Conservation (phyloP, 345 rosid species). For the Rhodomyrtus tomentosa region DNA sequence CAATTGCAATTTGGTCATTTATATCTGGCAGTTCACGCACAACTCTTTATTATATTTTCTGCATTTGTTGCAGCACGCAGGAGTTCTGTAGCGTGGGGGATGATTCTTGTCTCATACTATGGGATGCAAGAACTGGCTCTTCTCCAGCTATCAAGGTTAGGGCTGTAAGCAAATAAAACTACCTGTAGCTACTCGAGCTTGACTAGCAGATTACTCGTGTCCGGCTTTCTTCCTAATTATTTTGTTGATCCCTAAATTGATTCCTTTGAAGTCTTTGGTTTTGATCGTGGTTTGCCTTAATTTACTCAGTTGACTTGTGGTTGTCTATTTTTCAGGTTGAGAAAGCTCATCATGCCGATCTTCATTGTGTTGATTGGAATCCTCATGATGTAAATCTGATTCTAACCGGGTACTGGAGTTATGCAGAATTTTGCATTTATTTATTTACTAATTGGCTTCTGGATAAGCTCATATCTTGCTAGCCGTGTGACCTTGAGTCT, state of each 20-base stretch:
- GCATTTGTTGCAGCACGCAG: slow-evolving; percentile 21
- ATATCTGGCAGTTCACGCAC: not conserved
- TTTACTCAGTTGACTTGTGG: not conserved
- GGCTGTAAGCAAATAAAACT: not conserved
- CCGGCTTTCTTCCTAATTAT: not conserved
- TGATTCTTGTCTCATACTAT: slow-evolving; percentile 60
- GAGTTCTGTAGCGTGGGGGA: slow-evolving; percentile 72
- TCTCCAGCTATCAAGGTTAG: slow-evolving; percentile 46
- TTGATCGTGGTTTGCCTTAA: not conserved
- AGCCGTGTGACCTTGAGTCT: not conserved
- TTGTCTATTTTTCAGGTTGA: slow-evolving; percentile 34
- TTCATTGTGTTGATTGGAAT: slow-evolving; percentile 78
- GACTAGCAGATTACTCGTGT: not conserved
- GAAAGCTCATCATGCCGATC: slow-evolving; percentile 57
- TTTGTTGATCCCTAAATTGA: not conserved
- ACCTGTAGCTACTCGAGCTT: not conserved
- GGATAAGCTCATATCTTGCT: not conserved
- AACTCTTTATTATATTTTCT: not conserved
- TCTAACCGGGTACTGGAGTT: slow-evolving; percentile 41
- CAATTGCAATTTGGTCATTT: not conserved
- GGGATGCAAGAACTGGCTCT: slow-evolving; percentile 56
- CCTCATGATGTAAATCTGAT: slow-evolving; percentile 49
- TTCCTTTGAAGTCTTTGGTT: not conserved
- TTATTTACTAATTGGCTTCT: not conserved
- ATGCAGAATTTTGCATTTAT: not conserved